Percentiles rank a stretch among this genome's conserved stretches.
Conservation (phyloP, 1,139 yeast genomes). For the Candida tropicalis region DNA sequence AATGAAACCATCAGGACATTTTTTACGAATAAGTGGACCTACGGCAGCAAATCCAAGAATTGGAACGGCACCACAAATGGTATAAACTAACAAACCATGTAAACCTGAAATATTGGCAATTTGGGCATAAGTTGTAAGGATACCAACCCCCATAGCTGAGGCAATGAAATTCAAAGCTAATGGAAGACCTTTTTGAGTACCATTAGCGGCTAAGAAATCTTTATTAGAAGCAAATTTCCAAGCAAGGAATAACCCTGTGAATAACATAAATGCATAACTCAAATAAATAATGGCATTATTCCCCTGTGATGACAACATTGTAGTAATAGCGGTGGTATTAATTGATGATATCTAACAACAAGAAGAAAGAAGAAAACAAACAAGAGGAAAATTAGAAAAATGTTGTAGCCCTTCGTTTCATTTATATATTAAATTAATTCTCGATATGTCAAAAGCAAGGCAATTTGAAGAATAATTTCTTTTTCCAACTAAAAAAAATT, state of each 20-base stretch:
- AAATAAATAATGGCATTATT: slow-evolving; percentile 76
- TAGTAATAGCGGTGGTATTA: background rate
- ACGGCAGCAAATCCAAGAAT: slow-evolving; percentile 76
- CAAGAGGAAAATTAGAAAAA: background rate
- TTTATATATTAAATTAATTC: background rate
- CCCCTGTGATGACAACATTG: slow-evolving; percentile 40
- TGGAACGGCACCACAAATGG: slow-evolving; percentile 82
- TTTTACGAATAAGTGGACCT: slow-evolving; percentile 78
- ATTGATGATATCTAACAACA: background rate
- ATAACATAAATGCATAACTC: slow-evolving; percentile 67
- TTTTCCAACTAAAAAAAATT: background rate
- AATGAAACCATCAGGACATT: slow-evolving; percentile 89
- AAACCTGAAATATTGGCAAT: slow-evolving; percentile 85
- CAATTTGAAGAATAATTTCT: background rate
- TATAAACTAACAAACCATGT: slow-evolving; percentile 84
- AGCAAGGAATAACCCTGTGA: slow-evolving; percentile 62
- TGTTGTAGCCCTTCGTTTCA: slow-evolving; percentile 1
- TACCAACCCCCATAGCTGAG: slow-evolving; percentile 91
- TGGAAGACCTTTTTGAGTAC: slow-evolving; percentile 80
- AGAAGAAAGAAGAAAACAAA: background rate
- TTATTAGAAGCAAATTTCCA: slow-evolving; percentile 49
- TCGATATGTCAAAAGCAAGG: background rate
- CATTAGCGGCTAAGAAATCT: slow-evolving; percentile 72
- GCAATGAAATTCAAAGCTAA: slow-evolving; percentile 85
- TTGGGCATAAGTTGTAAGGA: slow-evolving; percentile 81